Conservation (phyloP, 1,139 yeast species). For the Yarrowia galli region DNA sequence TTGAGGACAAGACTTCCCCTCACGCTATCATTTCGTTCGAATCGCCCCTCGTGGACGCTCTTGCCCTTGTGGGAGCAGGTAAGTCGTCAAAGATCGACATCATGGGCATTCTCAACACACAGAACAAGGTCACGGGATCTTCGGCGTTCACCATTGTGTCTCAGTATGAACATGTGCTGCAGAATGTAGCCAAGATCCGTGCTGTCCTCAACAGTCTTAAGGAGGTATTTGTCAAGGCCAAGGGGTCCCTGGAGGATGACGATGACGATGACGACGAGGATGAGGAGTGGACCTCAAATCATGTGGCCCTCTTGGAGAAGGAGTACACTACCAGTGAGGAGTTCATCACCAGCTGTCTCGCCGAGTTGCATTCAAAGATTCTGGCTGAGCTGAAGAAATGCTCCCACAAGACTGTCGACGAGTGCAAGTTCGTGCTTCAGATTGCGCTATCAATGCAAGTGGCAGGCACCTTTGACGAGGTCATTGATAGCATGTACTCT, state of each 20-base stretch:
- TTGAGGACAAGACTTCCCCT: neutral
- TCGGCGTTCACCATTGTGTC: slow-evolving; percentile 13
- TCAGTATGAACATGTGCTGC: slow-evolving; percentile 18
- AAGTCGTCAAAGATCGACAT: slow-evolving; percentile 23
- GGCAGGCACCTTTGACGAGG: neutral
- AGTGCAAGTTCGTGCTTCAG: slow-evolving; percentile 29
- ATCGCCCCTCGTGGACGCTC: slow-evolving; percentile 18
- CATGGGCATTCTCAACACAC: slow-evolving; percentile 2
- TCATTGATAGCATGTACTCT: neutral
- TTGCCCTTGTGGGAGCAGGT: slow-evolving; percentile 15
- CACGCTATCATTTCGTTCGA: slow-evolving; percentile 15
- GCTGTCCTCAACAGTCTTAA: slow-evolving; percentile 1
- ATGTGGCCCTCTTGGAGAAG: slow-evolving; percentile 12
- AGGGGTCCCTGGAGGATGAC: slow-evolving; percentile 8
- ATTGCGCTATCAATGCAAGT: slow-evolving; percentile 9
- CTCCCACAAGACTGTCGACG: neutral
- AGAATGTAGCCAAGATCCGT: slow-evolving; percentile 11
- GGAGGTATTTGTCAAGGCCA: slow-evolving; percentile 14
- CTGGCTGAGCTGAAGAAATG: slow-evolving; percentile 5
- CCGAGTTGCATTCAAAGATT: slow-evolving; percentile 13
- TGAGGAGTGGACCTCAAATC: slow-evolving; percentile 15
- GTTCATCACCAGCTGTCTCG: slow-evolving; percentile 14
- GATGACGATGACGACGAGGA: slow-evolving; percentile 29
- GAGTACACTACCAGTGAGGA: slow-evolving; percentile 17
- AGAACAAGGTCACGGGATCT: slow-evolving; percentile 17